These are phyloP conservation scores for Fusarium circinatum DNA, from an alignment of 2,329 filamentous ascomycete species.

Conservation along the genomic window DNA sequence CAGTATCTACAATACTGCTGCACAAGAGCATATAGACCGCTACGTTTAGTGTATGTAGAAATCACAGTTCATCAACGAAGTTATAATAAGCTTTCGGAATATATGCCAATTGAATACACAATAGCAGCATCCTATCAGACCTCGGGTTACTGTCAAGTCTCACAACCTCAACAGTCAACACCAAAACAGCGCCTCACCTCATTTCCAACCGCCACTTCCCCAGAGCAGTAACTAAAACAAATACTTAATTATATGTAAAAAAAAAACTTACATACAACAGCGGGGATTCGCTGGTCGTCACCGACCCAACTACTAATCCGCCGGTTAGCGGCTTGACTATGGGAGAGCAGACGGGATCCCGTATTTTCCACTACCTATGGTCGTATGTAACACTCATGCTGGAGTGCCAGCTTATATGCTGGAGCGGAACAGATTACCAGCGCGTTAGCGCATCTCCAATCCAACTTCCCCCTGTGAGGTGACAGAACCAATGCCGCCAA, in stretches of 20 bases:
- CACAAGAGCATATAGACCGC: neutral
- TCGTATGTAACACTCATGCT: fast-evolving
- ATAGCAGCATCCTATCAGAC: fast-evolving
- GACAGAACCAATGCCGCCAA: neutral
- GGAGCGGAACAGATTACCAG: fast-evolving
- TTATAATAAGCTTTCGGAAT: fast-evolving
- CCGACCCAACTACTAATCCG: slow-evolving; percentile 3
- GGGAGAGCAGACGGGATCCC: slow-evolving; percentile 1
- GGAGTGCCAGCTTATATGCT: fast-evolving
- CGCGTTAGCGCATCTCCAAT: too few species aligned
- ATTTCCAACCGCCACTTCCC: fast-evolving
- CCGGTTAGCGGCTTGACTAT: neutral
- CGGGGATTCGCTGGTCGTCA: slow-evolving; percentile 1
- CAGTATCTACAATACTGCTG: too few species aligned
- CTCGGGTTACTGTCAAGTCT: neutral
- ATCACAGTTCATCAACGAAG: fast-evolving
- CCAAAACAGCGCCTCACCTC: neutral
- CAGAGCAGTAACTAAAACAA: too few species aligned
- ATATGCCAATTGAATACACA: fast-evolving
- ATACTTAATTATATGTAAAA: fast-evolving
- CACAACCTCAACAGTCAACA: neutral
- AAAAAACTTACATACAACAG: neutral
- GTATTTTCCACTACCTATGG: neutral
- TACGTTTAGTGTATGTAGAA: too few species aligned
- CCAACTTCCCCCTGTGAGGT: too few species aligned